Evolutionary conservation across 495 filamentous ascomycete species (phyloP).

Genomic region (Letharia columbiana): DNA sequence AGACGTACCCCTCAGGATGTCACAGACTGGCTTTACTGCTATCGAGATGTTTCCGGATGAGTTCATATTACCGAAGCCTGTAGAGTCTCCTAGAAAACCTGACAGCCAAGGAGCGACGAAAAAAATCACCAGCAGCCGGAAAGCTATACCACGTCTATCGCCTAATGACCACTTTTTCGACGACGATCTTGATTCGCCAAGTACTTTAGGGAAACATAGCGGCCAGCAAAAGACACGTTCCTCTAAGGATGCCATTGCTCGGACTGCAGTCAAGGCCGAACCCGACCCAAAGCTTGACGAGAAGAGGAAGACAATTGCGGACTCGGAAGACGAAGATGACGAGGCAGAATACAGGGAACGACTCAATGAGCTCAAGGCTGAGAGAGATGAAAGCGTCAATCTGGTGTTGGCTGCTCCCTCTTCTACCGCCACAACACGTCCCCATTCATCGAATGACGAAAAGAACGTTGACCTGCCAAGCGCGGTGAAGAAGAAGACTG

Average conservation of each 20-base stretch:
- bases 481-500: not conserved
- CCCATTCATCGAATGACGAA: not conserved
- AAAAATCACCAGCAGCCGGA: not conserved
- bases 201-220: constrained; percentile 3
- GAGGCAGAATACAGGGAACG: constrained; percentile 27
- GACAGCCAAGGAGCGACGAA: not conserved
- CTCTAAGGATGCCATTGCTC: not conserved
- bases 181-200: constrained; percentile 16
- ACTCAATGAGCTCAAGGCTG: constrained; percentile 19
- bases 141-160: not conserved
- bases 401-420: constrained; percentile 19
- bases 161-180: constrained; percentile 11
- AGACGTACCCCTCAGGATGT: constrained; percentile 16
- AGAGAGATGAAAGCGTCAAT: constrained; percentile 28
- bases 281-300: not conserved
- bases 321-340: constrained; percentile 42
- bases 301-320: constrained; percentile 31
- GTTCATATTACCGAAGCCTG: constrained; percentile 25
- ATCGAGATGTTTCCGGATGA: constrained; percentile 30
- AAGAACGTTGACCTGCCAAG: not conserved
- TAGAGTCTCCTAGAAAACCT: constrained; percentile 5
- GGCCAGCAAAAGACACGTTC: not conserved
- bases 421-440: not conserved
- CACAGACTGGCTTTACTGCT: constrained; percentile 27
- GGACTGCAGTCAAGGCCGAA: constrained; percentile 1